These are phyloP conservation scores for Eimeria mitis DNA, from an alignment of 169 alveolate genomes.

Conservation along the genomic window DNA sequence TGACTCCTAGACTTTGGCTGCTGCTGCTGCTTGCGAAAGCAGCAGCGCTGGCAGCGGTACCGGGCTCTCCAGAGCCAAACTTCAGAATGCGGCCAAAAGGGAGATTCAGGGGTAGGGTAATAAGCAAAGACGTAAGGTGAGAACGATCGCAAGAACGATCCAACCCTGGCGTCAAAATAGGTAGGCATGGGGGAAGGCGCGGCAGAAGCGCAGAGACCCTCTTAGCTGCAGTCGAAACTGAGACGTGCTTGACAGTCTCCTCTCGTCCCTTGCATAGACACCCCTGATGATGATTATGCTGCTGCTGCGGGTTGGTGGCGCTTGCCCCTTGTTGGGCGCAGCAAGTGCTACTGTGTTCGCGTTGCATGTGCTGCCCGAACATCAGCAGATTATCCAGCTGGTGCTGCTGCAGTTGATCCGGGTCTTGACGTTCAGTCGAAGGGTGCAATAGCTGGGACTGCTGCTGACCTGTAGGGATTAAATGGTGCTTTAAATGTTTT, in stretches of 20 bases:
- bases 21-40: slow-evolving; percentile 23
- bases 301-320: slow-evolving; percentile 27
- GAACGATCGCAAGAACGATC: slow-evolving; percentile 60
- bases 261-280: slow-evolving; percentile 39
- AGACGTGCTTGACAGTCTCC: slow-evolving; percentile 19
- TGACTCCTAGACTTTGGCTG: slow-evolving; percentile 72
- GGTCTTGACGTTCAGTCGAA: neutral
- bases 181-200: slow-evolving; percentile 20
- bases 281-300: slow-evolving; percentile 36
- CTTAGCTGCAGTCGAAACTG: slow-evolving; percentile 25
- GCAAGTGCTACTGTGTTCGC: slow-evolving; percentile 5
- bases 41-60: neutral
- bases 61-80: slow-evolving; percentile 45
- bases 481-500: slow-evolving; percentile 41
- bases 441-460: slow-evolving; percentile 18
- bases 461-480: neutral
- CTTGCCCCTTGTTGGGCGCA: slow-evolving; percentile 24
- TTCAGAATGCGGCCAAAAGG: slow-evolving; percentile 79
- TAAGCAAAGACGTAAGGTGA: slow-evolving; percentile 58
- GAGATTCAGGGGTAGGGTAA: slow-evolving; percentile 74
- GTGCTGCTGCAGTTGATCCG: slow-evolving; percentile 28
- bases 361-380: slow-evolving; percentile 50
- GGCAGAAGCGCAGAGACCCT: slow-evolving; percentile 34
- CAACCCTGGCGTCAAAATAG: slow-evolving; percentile 25
- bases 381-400: slow-evolving; percentile 42